Evolutionary conservation across 1,284 basidiomycete species (phyloP), one percentile per base, ranked within the genome.

Genomic region (Inonotus hispidus): DNA sequence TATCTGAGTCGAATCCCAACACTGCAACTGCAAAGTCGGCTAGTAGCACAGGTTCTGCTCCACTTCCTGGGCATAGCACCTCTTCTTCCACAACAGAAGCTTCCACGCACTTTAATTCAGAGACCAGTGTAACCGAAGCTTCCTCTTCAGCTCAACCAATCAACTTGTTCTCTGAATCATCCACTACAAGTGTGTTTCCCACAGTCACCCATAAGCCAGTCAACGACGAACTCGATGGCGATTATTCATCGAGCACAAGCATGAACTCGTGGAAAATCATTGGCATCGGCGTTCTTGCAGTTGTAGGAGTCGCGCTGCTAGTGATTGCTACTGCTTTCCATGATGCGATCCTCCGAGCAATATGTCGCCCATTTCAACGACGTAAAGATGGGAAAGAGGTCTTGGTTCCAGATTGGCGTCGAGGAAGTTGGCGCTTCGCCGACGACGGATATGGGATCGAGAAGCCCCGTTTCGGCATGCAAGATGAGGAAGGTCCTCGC

Each of bases 251-350:
- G 1, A 39, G 59, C 29, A 27, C 56, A 13, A 59, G 43, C 41
- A 53, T 61, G 54, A 64, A 59, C 59, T 55, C 52, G n/a, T 64
- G 63, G 63, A 64, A 64, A 43, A 49, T 61, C 14, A 56, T 64
- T 29, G 63, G 63, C n/a, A 61, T 60, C 37, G 63, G 59, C 25
- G 56, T 64, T 16, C 37, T 64, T 29, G 38, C 59, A 4, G 41
- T 64, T n/a, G 50, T 32, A 25, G 63, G 55, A 35, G 49, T 64
- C 25, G 27, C 56, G 13, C 19, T 38, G 23, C 46, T 61, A 27
- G 47, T 64, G 10, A 13, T 61, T 21, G 59, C 59, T 3, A 56
- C 59, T 35, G 55, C 59, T 11, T 64, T 64, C 59, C 58, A 59
- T 38, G 63, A 64, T 41, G 19, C 29, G 10, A 38, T 60, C n/a